A percentile compares a stretch with the other conserved stretches of the same genome.
Evolutionary conservation across 2,329 filamentous ascomycete genomes (phyloP).

Genomic region (Botryotinia narcissicola): DNA sequence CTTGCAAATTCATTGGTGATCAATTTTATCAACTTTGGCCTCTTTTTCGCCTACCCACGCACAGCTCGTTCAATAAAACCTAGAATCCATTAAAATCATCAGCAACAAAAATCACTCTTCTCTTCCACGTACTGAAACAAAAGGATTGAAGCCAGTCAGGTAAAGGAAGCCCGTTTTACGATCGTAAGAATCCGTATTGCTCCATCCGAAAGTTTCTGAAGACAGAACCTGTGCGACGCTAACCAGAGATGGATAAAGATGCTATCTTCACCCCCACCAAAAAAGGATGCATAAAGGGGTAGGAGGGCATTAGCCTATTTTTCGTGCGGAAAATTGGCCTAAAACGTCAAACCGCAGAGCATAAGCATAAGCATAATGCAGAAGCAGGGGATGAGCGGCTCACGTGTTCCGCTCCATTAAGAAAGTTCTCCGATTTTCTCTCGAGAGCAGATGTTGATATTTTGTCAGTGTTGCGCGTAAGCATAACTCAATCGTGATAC

Average conservation of each 20-base stretch:
- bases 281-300: slow-evolving; percentile 20
- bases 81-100: background rate
- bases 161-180: slow-evolving; percentile 4
- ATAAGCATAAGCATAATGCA: slow-evolving; percentile 9
- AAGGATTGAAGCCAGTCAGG: slow-evolving; percentile 5
- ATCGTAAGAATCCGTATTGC: background rate
- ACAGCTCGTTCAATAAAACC: background rate
- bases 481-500: background rate
- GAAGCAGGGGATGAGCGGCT: slow-evolving; percentile 6
- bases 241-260: background rate
- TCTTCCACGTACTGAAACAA: slow-evolving; percentile 11
- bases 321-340: slow-evolving; percentile 4
- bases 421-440: background rate
- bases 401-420: slow-evolving; percentile 12
- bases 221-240: slow-evolving; percentile 2
- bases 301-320: slow-evolving; percentile 13
- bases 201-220: slow-evolving; percentile 15
- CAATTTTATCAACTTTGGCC: no score
- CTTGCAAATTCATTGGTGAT: no score
- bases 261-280: slow-evolving; percentile 11
- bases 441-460: slow-evolving; percentile 3
- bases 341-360: slow-evolving; percentile 17
- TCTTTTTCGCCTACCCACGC: no score
- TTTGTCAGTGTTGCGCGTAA: slow-evolving; percentile 1
- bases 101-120: background rate